Evolutionary conservation across 352 stramenopile species (phyloP), one percentile per base, ranked within the genome.

Genomic region (Globisporangium cylindrosporum): DNA sequence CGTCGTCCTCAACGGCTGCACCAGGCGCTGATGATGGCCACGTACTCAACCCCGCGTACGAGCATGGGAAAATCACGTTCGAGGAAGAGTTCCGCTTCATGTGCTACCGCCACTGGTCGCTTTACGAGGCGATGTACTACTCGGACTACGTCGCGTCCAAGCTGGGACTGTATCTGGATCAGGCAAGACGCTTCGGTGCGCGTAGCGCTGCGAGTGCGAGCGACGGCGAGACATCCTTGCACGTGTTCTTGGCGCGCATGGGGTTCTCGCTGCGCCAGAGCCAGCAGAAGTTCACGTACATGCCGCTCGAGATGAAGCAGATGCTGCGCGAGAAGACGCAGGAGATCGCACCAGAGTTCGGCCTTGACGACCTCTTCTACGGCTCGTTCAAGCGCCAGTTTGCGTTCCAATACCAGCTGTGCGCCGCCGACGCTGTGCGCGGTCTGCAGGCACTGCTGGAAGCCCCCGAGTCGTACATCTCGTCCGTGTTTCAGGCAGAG

Each of bases 181-280:
- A 90, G 53, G 80, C 79, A 24, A 72, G 82, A 3, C 82, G 84
- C 38, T 78, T 92, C 54, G 84, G 84, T 20, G 80, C 84, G 1
- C 89, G 78, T 75, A 88, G 78, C 73, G 80, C 83, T 0, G 69
- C 75, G 3, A 78, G 66, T 15, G 65, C 62, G 1, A 73, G 70
- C 1, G 68, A 80, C 10, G 89, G 90, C 27, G 86, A 94, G 62
- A 91, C 88, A 8, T 77, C 80, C 14, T 74, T 98, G 27, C 85
- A 97, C 67, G 93, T 99, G 56, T 92, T 99, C 67, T 79, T 99
- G 27, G 97, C 97, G 4, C 98, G 98, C 64, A 99, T 99, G 97
- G 97, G 97, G 10, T 97, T 98, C 68, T 98, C 93, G 1, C 74
- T 99, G 22, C 89, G 97, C 32, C 86, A 98, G 73, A 99, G 94